phyloP scores from a whole-genome alignment of 176 grass and related monocot genomes.

The Eleusine coracana region DNA sequence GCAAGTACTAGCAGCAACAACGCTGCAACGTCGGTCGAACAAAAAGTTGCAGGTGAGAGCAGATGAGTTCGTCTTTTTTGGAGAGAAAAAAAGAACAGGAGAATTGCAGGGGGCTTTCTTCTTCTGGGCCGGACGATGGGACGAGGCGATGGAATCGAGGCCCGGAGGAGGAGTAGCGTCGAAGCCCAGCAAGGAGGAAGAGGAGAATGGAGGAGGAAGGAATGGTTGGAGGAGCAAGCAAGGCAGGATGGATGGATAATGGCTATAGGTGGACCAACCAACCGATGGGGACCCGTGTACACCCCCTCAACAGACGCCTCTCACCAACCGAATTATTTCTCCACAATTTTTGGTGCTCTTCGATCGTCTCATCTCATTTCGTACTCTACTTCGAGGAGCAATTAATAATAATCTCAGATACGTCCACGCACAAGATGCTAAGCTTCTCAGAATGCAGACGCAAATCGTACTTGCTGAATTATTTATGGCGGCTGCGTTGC shows the following conservation, averaged over 20 bases:
- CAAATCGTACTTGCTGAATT: background rate
- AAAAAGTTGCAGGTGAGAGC: background rate
- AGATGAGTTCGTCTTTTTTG: too few species aligned
- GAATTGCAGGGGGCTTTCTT: background rate
- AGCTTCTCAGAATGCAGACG: background rate
- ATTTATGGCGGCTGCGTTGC: background rate
- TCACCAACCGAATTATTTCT: slow-evolving; percentile 58
- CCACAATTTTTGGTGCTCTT: slow-evolving; percentile 35
- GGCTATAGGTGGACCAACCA: slow-evolving; percentile 76
- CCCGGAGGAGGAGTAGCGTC: slow-evolving; percentile 27
- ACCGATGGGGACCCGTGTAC: slow-evolving; percentile 38
- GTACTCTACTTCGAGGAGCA: background rate
- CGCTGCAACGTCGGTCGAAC: background rate
- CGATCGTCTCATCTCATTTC: background rate
- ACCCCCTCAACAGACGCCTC: slow-evolving; percentile 48
- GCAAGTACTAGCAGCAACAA: background rate
- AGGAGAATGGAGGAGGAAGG: background rate
- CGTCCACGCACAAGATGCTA: slow-evolving; percentile 26
- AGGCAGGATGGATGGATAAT: slow-evolving; percentile 37
- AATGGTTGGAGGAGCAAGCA: background rate
- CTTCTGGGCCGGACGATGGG: slow-evolving; percentile 29
- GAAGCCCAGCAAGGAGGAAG: slow-evolving; percentile 51
- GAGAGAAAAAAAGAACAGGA: background rate
- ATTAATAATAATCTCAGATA: background rate
- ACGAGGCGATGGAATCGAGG: background rate